A percentile compares a stretch with the other conserved stretches of the same genome.
Conservation (phyloP, 2,329 filamentous ascomycete species). For the Apiospora malaysiana region DNA sequence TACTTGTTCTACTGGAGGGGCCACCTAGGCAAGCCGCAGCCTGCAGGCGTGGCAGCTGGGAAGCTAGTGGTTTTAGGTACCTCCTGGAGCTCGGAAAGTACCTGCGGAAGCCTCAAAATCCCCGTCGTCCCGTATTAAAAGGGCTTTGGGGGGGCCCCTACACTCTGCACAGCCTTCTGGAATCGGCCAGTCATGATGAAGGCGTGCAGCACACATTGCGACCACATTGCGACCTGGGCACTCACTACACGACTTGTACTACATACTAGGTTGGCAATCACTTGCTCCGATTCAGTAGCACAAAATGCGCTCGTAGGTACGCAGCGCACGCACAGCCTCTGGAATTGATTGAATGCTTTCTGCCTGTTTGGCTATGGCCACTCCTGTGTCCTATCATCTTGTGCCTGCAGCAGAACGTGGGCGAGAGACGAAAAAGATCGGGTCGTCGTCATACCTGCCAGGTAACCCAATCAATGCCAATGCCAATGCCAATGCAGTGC, state of each 20-base stretch:
- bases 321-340: slow-evolving; percentile 6
- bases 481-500: not conserved
- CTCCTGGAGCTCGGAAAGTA: not conserved
- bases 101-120: not conserved
- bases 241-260: not conserved
- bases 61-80: not conserved
- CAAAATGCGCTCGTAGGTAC: not conserved
- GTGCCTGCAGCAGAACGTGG: not conserved
- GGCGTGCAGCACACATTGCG: slow-evolving; percentile 1
- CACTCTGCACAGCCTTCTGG: slow-evolving; percentile 11
- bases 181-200: slow-evolving; percentile 7
- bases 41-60: no score
- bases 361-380: not conserved
- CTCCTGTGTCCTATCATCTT: not conserved
- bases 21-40: not conserved
- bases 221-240: not conserved
- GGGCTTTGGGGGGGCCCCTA: not conserved
- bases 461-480: not conserved
- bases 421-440: not conserved
- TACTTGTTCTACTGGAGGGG: not conserved
- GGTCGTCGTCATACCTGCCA: slow-evolving; percentile 9
- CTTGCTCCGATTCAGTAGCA: not conserved
- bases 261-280: no score
- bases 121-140: slow-evolving; percentile 14
- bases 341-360: not conserved